Conservation (phyloP, 2,329 filamentous ascomycete species). For the Cercospora citrullina region DNA sequence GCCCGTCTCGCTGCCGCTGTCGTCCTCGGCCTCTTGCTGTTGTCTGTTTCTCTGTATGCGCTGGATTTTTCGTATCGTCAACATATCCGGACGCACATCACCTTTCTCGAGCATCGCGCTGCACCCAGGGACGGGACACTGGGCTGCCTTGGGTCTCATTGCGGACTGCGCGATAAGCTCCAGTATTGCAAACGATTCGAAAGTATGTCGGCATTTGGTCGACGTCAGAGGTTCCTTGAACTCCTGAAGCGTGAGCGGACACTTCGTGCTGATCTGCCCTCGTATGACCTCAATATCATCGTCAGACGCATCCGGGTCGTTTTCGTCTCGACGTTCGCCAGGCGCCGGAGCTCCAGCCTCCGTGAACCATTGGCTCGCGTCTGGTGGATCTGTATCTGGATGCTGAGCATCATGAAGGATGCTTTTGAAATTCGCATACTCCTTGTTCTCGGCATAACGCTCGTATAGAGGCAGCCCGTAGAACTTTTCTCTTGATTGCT, state of each 20-base stretch:
- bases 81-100: slow-evolving; percentile 59
- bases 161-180: slow-evolving; percentile 48
- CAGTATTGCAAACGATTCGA: slow-evolving; percentile 65
- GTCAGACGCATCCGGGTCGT: slow-evolving; percentile 53
- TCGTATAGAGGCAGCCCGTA: slow-evolving; percentile 40
- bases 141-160: slow-evolving; percentile 41
- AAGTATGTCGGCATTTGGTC: slow-evolving; percentile 68
- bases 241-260: slow-evolving; percentile 65
- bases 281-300: slow-evolving; percentile 69
- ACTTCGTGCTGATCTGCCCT: slow-evolving; percentile 65
- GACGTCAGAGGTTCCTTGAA: slow-evolving; percentile 69
- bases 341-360: slow-evolving; percentile 48
- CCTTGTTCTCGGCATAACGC: slow-evolving; percentile 60
- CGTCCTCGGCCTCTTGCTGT: slow-evolving; percentile 46
- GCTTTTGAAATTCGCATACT: slow-evolving; percentile 62
- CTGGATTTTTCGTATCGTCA: slow-evolving; percentile 60
- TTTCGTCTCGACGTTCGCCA: slow-evolving; percentile 41
- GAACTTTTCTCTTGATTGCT: slow-evolving; percentile 48
- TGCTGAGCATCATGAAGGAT: slow-evolving; percentile 62
- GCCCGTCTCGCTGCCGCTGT: slow-evolving; percentile 30
- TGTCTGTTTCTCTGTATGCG: slow-evolving; percentile 52
- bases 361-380: slow-evolving; percentile 59
- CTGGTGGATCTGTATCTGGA: slow-evolving; percentile 54
- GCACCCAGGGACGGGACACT: slow-evolving; percentile 68
- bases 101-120: slow-evolving; percentile 52